A percentile compares a stretch with the other conserved stretches of the same genome.
Evolutionary conservation across 73 alveolate genomes (phyloP).

Genomic region (Paramecium biaurelia): DNA sequence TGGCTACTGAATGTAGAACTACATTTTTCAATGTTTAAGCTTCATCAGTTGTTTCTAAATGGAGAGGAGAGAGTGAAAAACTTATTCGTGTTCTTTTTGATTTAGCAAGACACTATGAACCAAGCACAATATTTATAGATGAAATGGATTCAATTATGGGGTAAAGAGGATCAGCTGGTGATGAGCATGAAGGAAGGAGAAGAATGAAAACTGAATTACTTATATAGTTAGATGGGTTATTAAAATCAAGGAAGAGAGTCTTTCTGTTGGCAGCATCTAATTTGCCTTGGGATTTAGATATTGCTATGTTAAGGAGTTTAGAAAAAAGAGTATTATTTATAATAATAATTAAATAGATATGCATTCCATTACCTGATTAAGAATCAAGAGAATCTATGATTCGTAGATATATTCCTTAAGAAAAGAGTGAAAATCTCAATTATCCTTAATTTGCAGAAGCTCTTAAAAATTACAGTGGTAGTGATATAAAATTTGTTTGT

Average conservation of each 20-base stretch:
- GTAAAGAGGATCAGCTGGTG: conserved; percentile 82
- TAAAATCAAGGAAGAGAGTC: conserved; percentile 91
- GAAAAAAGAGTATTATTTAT: conserved; percentile 85
- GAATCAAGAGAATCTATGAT: conserved; percentile 94
- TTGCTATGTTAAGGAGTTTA: conserved; percentile 97
- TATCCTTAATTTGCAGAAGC: conserved; percentile 75
- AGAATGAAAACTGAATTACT: conserved; percentile 99
- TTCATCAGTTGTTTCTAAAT: conserved; percentile 95
- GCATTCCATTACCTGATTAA: conserved; percentile 86
- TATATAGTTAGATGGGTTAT: conserved; percentile 95
- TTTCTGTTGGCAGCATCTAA: conserved; percentile 98
- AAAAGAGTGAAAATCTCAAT: conserved; percentile 74
- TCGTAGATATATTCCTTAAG: conserved; percentile 76
- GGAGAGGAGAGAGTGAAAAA: conserved; percentile 99
- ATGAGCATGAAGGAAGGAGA: conserved; percentile 98
- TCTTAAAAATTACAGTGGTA: conserved; percentile 94
- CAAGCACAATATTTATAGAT: conserved; percentile 98
- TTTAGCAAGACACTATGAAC: conserved; percentile 97
- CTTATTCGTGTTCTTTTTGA: conserved; percentile 96
- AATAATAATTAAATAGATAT: conserved; percentile 56
- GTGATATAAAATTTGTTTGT: conserved; percentile 96
- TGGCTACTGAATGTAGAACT: conserved; percentile 97
- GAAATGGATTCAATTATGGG: conserved; percentile 98
- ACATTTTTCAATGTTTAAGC: conserved; percentile 98
- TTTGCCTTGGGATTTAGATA: conserved; percentile 99